phyloP scores from a whole-genome alignment of 768 basidiomycete species.

The Pseudohyphozyma bogoriensis region DNA sequence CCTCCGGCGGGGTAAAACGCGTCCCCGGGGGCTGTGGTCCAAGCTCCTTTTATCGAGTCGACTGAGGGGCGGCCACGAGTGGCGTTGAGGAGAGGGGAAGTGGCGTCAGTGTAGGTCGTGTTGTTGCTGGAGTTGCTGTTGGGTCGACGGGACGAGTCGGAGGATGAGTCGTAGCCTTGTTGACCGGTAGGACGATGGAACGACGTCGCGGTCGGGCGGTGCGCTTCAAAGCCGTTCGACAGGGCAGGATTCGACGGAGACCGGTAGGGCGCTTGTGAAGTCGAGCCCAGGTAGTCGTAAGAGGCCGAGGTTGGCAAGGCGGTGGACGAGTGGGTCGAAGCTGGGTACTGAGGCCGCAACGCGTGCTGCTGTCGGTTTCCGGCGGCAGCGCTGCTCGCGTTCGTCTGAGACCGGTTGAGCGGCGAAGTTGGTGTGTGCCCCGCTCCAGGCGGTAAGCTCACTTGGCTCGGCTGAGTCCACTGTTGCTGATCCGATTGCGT shows the following conservation, averaged over 20 bases:
- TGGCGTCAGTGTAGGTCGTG: no score
- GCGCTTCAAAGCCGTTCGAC: no score
- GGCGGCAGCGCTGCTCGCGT: no score
- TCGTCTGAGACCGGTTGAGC: not conserved
- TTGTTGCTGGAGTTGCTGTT: no score
- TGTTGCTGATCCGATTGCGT: no score
- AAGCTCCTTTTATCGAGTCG: no score
- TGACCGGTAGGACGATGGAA: not conserved
- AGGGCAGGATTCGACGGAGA: not conserved
- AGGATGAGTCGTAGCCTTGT: no score
- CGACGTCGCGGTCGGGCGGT: no score
- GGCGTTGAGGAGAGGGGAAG: not conserved
- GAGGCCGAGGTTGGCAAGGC: not conserved
- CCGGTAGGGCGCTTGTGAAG: not conserved
- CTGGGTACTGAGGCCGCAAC: not conserved
- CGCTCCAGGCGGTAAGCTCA: not conserved
- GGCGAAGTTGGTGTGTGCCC: not conserved
- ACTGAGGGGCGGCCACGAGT: not conserved
- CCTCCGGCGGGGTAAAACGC: no score
- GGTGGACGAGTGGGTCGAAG: not conserved
- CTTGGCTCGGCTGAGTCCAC: no score
- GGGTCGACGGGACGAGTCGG: not conserved
- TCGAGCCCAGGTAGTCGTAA: not conserved
- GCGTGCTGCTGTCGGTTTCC: not conserved
- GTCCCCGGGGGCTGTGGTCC: no score